Percentiles rank a stretch among this genome's conserved stretches.
Conservation (phyloP, 495 filamentous ascomycete species). For the Penicillium malachiteum region DNA sequence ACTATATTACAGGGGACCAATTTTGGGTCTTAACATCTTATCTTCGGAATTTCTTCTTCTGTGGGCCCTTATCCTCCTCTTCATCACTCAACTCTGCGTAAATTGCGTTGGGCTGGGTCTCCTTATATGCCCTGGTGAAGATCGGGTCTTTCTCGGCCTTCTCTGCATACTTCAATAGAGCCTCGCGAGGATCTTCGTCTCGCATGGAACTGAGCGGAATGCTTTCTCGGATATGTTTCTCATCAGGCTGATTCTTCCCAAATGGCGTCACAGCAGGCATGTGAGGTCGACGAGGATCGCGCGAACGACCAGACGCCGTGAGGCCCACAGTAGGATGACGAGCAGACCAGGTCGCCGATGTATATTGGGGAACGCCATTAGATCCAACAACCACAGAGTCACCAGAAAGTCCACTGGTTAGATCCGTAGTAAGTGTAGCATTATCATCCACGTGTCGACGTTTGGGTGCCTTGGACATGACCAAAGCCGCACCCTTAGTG, state of each 20-base stretch:
- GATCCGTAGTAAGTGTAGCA: slow-evolving; percentile 77
- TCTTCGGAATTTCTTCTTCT: slow-evolving; percentile 65
- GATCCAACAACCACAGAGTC: slow-evolving; percentile 69
- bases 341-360: slow-evolving; percentile 54
- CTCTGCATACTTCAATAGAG: slow-evolving; percentile 91
- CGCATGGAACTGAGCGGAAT: slow-evolving; percentile 93
- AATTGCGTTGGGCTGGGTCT: slow-evolving; percentile 89
- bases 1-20: not conserved
- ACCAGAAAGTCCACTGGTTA: slow-evolving; percentile 73
- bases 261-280: slow-evolving; percentile 86
- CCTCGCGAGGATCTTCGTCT: slow-evolving; percentile 94
- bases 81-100: slow-evolving; percentile 93
- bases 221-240: slow-evolving; percentile 79
- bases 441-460: slow-evolving; percentile 94
- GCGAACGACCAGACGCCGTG: slow-evolving; percentile 74
- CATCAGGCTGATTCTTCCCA: slow-evolving; percentile 85
- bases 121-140: slow-evolving; percentile 90
- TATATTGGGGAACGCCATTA: slow-evolving; percentile 45
- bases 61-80: slow-evolving; percentile 64
- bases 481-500: slow-evolving; percentile 73
- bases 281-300: slow-evolving; percentile 78
- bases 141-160: slow-evolving; percentile 90
- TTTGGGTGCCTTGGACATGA: slow-evolving; percentile 93
- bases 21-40: slow-evolving; percentile 12
- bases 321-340: slow-evolving; percentile 70